These are phyloP conservation scores for Hypoxylon fragiforme DNA, from an alignment of 495 filamentous ascomycete species.

Conservation along the genomic window DNA sequence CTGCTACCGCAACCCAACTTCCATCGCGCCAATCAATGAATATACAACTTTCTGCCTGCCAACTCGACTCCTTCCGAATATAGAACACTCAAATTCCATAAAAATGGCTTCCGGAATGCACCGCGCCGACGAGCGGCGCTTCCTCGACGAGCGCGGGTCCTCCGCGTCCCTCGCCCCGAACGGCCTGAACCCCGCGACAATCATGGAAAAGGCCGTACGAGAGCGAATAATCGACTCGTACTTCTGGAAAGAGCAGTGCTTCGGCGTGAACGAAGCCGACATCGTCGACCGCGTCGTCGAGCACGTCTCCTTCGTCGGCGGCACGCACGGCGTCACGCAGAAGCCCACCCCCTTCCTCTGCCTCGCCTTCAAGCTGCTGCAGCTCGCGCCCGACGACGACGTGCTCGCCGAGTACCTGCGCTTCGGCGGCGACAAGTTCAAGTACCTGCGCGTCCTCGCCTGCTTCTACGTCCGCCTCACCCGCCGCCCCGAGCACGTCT, in stretches of 20 bases:
- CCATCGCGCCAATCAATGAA: too few species aligned
- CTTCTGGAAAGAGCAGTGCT: constrained; percentile 99
- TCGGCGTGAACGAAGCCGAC: constrained; percentile 89
- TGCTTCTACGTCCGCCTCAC: constrained; percentile 94
- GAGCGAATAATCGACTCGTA: constrained; percentile 93
- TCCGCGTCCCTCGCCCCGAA: constrained; percentile 55
- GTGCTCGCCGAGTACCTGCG: constrained; percentile 81
- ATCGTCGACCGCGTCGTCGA: constrained; percentile 84
- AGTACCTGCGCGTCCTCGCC: constrained; percentile 86
- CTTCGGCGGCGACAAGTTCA: constrained; percentile 74
- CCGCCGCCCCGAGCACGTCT: constrained; percentile 79
- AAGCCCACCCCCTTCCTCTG: constrained; percentile 92
- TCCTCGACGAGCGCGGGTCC: constrained; percentile 75
- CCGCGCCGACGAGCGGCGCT: constrained; percentile 72
- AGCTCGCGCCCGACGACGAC: constrained; percentile 76
- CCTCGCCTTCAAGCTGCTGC: constrained; percentile 90
- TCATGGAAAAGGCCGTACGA: constrained; percentile 89
- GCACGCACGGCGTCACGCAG: constrained; percentile 78
- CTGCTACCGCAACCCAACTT: too few species aligned
- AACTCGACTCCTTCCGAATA: too few species aligned
- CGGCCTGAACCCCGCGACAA: constrained; percentile 83
- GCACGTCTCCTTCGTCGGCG: constrained; percentile 77
- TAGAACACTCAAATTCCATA: too few species aligned
- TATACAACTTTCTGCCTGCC: too few species aligned
- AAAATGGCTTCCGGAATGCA: constrained; percentile 46